Evolutionary conservation across 306 rosid genomes (phyloP), one percentile per base, ranked within the genome.

Genomic region (Canavalia gladiata): DNA sequence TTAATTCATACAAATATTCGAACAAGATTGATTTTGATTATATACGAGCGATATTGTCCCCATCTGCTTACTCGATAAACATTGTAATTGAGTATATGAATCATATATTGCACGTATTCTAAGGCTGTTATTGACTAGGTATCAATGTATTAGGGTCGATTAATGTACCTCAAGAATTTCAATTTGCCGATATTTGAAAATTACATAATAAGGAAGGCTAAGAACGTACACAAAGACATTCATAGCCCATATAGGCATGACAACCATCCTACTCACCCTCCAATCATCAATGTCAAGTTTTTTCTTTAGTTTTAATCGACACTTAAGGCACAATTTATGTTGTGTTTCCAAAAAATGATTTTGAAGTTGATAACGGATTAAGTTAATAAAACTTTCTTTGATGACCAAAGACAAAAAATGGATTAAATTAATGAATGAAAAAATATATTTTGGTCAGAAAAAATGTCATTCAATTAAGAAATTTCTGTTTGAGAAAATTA

Each of bases 71-170:
- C 34, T 18, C 1, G 72, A 39, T 13, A 25, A 66, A 18, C 8
- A 43, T 68, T 46, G 75, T 70, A 62, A 60, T 59, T 71, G 64
- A 60, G 47, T 56, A 55, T 55, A 29, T 72, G 71, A 67, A 83
- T 31, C 78, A 52, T 41, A 52, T 41, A 34, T 18, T 62, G 80
- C 80, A 81, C 85, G 25, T 18, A 76, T 81, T 81, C 63, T 72
- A 47, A 6, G 58, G 56, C 72, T 81, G 80, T 71, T 80, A 76
- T 76, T 46, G 35, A 11, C 64, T 76, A 56, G 83, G 33, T 73
- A 50, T 54, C 13, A 71, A 80, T 70, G 71, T 18, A 29, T 63
- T 42, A 71, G 37, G 54, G 30, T 43, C 57, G 13, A 81, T 41
- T 74, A 7, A 55, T 46, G 59, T 43, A 43, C 5, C 45, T 59